Base-by-base conservation (phyloP, 441 rosid genomes). In the Populus hybrid region DNA sequence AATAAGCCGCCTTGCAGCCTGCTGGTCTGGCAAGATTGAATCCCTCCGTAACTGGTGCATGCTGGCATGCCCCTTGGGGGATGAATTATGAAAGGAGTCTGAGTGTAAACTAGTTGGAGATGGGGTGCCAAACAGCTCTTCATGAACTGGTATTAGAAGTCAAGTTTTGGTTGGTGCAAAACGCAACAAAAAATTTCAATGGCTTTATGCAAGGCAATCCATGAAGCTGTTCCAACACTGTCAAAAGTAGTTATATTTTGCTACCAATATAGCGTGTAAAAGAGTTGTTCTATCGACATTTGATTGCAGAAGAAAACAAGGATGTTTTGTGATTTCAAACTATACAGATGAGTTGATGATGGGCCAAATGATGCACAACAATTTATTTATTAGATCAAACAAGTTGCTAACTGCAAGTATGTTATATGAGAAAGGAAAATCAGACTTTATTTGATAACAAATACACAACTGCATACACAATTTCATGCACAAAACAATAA, bases 391-490 rank as follows among this genome's bases (percentile, higher is more conserved):
- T 29, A 16, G 65, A 29, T 10, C 66, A 72, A 72, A 29, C 36
- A 9, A 16, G 45, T 56, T 2, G 40, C 40, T 9, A 8, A 56
- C 45, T 50, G 11, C 53, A 38, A 23, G 9, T 18, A 1, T 23
- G 20, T 33, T 26, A 38, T 36, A 14, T 12, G 45, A 64, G 67
- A 21, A 56, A 68, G 42, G 31, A 18, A 72, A 73, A 40, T 12
- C 64, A 40, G 16, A 24, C 72, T 61, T 83, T 82, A 83, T 83
- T 82, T 77, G 70, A 65, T 35, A 31, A 69, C 67, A 66, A 79
- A 66, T 50, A 50, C 56, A 50, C 56, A 4, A 77, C 56, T 50
- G 56, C 56, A 50, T 4, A 14, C 56, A 64, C 71, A 73, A 70
- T 72, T 78, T 74, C 83, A 78, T 78, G 38, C 83, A 69, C 78